A percentile compares a stretch with the other conserved stretches of the same genome.
These are phyloP conservation scores for Malus asiatica DNA, from an alignment of 306 rosid genomes.

Conservation along the genomic window DNA sequence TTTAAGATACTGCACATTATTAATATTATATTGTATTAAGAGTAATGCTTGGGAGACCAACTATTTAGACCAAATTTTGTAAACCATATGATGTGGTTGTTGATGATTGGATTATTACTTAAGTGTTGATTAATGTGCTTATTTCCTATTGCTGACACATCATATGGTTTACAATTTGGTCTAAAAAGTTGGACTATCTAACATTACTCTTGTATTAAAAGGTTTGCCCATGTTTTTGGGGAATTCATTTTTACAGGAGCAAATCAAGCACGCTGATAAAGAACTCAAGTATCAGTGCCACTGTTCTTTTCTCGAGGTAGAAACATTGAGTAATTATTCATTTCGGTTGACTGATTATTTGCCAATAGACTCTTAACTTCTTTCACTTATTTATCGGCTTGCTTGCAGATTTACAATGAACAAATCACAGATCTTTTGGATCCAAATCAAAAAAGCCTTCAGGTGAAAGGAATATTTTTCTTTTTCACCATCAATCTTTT, in stretches of 20 bases:
- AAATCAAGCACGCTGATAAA: slow-evolving; percentile 74
- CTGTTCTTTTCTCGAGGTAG: slow-evolving; percentile 95
- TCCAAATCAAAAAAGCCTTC: slow-evolving; percentile 80
- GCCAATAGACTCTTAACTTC: slow-evolving; percentile 7
- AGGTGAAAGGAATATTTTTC: slow-evolving; percentile 32
- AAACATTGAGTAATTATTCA: neutral
- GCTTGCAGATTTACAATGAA: slow-evolving; percentile 90
- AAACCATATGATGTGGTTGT: no score
- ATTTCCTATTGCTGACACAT: no score
- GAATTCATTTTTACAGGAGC: slow-evolving; percentile 53
- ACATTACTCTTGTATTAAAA: neutral
- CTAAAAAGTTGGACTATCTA: no score
- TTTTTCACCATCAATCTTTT: slow-evolving; percentile 7
- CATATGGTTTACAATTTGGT: no score
- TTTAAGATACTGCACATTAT: neutral
- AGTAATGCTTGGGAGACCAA: no score
- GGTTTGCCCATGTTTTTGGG: slow-evolving; percentile 10
- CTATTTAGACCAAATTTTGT: no score
- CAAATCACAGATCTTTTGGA: slow-evolving; percentile 92
- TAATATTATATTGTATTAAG: neutral
- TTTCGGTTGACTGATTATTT: slow-evolving; percentile 2
- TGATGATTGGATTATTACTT: no score
- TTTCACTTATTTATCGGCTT: slow-evolving; percentile 10
- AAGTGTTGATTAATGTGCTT: no score
- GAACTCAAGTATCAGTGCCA: slow-evolving; percentile 83